Evolutionary conservation across 2,329 filamentous ascomycete species (phyloP).

Genomic region (Penicillium sp.): DNA sequence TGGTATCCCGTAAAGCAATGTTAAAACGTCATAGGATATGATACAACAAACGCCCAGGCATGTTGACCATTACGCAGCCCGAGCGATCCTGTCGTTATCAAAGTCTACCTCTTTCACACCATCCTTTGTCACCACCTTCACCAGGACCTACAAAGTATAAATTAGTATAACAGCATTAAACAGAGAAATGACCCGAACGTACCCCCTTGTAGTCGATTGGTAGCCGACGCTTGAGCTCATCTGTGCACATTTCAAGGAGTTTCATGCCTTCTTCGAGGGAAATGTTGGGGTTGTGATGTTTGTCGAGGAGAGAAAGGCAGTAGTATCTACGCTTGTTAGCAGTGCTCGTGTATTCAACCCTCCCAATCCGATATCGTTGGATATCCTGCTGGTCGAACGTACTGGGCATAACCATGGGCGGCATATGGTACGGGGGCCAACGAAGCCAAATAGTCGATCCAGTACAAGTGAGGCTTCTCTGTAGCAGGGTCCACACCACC

Average conservation of each 20-base stretch:
- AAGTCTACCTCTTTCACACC: slow-evolving; percentile 83
- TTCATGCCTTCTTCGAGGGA: slow-evolving; percentile 85
- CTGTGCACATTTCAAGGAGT: slow-evolving; percentile 89
- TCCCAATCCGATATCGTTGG: neutral
- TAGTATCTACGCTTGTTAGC: slow-evolving; percentile 69
- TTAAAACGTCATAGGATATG: slow-evolving; percentile 30
- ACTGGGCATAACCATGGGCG: slow-evolving; percentile 97
- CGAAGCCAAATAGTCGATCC: slow-evolving; percentile 94
- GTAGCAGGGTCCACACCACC: slow-evolving; percentile 92
- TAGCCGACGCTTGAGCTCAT: slow-evolving; percentile 94
- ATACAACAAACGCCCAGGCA: slow-evolving; percentile 29
- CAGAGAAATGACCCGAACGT: slow-evolving; percentile 32
- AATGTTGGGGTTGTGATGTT: slow-evolving; percentile 97
- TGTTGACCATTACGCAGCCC: slow-evolving; percentile 44
- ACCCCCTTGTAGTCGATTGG: slow-evolving; percentile 99
- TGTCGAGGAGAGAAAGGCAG: slow-evolving; percentile 95
- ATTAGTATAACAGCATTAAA: slow-evolving; percentile 6
- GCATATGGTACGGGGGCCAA: slow-evolving; percentile 89
- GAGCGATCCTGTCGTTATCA: slow-evolving; percentile 69
- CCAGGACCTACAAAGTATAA: slow-evolving; percentile 45
- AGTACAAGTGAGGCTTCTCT: slow-evolving; percentile 88
- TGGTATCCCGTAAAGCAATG: slow-evolving; percentile 31
- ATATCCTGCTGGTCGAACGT: slow-evolving; percentile 40
- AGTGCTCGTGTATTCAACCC: neutral
- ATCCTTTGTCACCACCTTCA: slow-evolving; percentile 95